Conservation (phyloP, 495 filamentous ascomycete genomes). For the Penicillium crystallinum region DNA sequence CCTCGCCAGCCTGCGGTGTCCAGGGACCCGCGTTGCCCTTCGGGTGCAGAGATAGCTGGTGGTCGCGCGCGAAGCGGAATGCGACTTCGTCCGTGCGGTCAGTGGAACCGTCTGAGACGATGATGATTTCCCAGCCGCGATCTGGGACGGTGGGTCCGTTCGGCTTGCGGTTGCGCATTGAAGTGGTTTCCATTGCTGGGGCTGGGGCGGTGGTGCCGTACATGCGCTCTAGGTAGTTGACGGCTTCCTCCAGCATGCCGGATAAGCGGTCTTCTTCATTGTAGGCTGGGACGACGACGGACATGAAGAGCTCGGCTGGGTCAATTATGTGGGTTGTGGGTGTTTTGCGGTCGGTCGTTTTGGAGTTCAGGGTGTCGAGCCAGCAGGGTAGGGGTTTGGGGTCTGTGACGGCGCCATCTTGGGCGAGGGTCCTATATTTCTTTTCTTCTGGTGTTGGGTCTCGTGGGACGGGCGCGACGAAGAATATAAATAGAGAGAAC, state of each 20-base stretch:
- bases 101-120: slow-evolving; percentile 88
- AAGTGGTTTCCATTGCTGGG: slow-evolving; percentile 13
- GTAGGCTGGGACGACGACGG: slow-evolving; percentile 89
- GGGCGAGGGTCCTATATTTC: slow-evolving; percentile 68
- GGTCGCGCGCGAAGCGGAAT: slow-evolving; percentile 64
- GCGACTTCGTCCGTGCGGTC: slow-evolving; percentile 78
- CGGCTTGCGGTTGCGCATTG: slow-evolving; percentile 31
- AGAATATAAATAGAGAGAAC: slow-evolving; percentile 65
- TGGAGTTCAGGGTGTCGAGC: slow-evolving; percentile 62
- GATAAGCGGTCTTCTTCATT: slow-evolving; percentile 82
- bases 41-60: slow-evolving; percentile 40
- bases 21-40: slow-evolving; percentile 41
- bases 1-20: slow-evolving; percentile 34
- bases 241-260: slow-evolving; percentile 84
- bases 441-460: slow-evolving; percentile 71
- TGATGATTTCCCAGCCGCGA: slow-evolving; percentile 87
- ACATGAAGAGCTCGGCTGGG: slow-evolving; percentile 63
- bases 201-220: slow-evolving; percentile 52
- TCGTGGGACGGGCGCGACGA: slow-evolving; percentile 79
- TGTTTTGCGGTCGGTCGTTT: slow-evolving; percentile 30
- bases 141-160: slow-evolving; percentile 21
- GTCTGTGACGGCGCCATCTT: slow-evolving; percentile 55
- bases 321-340: slow-evolving; percentile 31
- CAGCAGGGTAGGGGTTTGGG: slow-evolving; percentile 73
- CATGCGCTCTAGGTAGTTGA: slow-evolving; percentile 70